Conservation (phyloP, 495 filamentous ascomycete genomes). For the Sphaerosporella brunnea region DNA sequence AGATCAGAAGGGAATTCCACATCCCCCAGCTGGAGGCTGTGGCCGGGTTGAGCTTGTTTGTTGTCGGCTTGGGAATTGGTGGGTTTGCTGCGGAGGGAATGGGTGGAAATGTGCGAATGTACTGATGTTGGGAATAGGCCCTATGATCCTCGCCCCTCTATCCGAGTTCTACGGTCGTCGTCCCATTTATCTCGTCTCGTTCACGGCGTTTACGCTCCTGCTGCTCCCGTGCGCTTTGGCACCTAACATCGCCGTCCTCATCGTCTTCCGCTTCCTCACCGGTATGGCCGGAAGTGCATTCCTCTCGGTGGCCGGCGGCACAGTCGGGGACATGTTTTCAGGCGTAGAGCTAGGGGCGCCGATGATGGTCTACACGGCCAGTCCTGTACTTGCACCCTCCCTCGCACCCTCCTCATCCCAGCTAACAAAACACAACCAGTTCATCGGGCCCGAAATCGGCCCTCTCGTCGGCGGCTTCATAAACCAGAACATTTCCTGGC, state of each 20-base stretch:
- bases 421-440: not conserved
- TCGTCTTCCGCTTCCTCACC: constrained; percentile 67
- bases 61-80: constrained; percentile 41
- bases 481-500: constrained; percentile 59
- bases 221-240: constrained; percentile 79
- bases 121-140: constrained; percentile 3
- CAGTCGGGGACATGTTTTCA: constrained; percentile 73
- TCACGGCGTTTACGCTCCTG: constrained; percentile 65
- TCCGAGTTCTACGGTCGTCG: constrained; percentile 76
- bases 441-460: constrained; percentile 38
- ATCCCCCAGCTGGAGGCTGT: constrained; percentile 54
- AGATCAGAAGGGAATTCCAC: constrained; percentile 59
- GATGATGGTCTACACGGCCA: constrained; percentile 67
- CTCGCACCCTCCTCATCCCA: not conserved
- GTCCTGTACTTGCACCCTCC: constrained; percentile 31
- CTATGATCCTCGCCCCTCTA: constrained; percentile 32
- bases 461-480: constrained; percentile 54
- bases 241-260: constrained; percentile 62
- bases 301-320: constrained; percentile 75
- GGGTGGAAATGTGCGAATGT: too few relatives aligned
- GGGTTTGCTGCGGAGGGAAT: too few relatives aligned
- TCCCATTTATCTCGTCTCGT: constrained; percentile 65
- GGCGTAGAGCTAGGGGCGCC: constrained; percentile 49
- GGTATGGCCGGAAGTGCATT: constrained; percentile 78
- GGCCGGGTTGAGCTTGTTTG: constrained; percentile 61